Evolutionary conservation across 441 rosid genomes (phyloP).

Genomic region (Erodium trifolium): DNA sequence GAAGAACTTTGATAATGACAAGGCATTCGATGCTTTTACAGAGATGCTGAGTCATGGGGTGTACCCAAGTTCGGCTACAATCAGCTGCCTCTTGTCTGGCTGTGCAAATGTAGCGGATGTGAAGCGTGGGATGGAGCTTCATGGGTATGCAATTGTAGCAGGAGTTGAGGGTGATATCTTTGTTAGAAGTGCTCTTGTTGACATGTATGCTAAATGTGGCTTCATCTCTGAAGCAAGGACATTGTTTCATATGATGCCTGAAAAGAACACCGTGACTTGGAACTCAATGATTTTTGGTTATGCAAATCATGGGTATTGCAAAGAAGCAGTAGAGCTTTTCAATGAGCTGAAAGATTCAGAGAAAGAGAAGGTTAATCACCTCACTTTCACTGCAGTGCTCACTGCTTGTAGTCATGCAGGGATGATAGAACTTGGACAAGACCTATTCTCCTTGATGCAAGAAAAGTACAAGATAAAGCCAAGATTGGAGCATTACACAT

Average conservation of each 20-base stretch:
- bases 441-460: constrained; percentile 52
- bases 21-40: constrained; percentile 49
- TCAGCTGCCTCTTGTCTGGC: constrained; percentile 58
- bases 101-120: constrained; percentile 28
- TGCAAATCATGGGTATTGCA: constrained; percentile 64
- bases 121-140: too few species aligned
- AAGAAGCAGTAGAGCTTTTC: constrained; percentile 50
- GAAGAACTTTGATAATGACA: constrained; percentile 39
- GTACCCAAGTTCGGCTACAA: constrained; percentile 32
- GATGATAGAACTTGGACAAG: constrained; percentile 50
- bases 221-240: too few species aligned
- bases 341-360: constrained; percentile 37
- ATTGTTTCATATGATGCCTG: too few species aligned
- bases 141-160: too few species aligned
- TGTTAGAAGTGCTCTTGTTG: too few species aligned
- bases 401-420: constrained; percentile 78
- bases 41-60: constrained; percentile 48
- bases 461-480: constrained; percentile 47
- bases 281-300: constrained; percentile 81
- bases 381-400: constrained; percentile 70
- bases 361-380: constrained; percentile 49
- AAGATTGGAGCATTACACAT: constrained; percentile 73
- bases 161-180: too few species aligned
- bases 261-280: constrained; percentile 20
- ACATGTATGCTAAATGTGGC: too few species aligned